Base-by-base conservation (phyloP, 768 basidiomycete species). In the Termitomyces sp. region DNA sequence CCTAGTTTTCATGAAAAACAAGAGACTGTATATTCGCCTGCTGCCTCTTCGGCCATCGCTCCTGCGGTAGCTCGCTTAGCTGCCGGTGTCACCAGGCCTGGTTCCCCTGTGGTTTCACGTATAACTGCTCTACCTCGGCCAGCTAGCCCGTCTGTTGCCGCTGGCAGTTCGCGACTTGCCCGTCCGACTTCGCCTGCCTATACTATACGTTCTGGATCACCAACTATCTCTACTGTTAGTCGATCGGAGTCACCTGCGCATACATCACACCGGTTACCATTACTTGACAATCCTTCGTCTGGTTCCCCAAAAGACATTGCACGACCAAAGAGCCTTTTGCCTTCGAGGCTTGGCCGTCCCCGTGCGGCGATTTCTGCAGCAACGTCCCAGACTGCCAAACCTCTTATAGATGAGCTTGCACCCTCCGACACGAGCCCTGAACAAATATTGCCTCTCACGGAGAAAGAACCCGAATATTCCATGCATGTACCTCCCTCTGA, bases 281-380 rank as follows among this genome's bases (percentile, higher is more conserved):
- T 56, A 9, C 64, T 66, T 32, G 51, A 61, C 11, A 55, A 55
- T 54, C 48, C 48, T 53, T 62, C 56, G 24, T 76, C 78, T 49
- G 61, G 73, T 1, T 80, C 81, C 38, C 80, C 80, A 10, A 72
- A 72, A 35, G 70, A 75, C 5, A 75, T 79, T 58, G 70, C 69
- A 50, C 81, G 85, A 46, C 83, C 87, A 1, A 89, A 85, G 67
- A 88, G 79, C 62, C 71, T 88, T 70, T 70, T 91, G 36, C 90
- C 92, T 18, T 92, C 91, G 43, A 83, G 88, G 32, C 74, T 93
- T 9, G 88, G 81, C 22, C 77, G 85, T 46, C 87, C 88, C 13
- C 81, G 86, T 41, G 69, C 81, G 8, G 79, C 80, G 38, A 68
- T 81, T 57, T 60, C 73, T 43, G 70, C 66, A n/a, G 61, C 63